Evolutionary conservation across 495 filamentous ascomycete genomes (phyloP), one percentile per base, ranked within the genome.

Genomic region (Hyaloscypha bicolor): DNA sequence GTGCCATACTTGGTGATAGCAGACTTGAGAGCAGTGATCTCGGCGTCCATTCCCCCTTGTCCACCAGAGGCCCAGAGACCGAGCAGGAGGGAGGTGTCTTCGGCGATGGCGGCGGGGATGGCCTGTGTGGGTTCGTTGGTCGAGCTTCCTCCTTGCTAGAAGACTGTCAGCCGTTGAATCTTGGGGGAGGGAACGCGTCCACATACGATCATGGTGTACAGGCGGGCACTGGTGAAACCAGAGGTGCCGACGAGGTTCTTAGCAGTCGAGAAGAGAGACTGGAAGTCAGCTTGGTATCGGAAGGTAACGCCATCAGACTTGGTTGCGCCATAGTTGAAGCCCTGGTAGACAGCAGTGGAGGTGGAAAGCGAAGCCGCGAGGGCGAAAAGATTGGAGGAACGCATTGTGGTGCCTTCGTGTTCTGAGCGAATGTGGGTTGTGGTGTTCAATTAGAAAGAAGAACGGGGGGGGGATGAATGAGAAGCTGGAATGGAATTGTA

Each of bases 271-370:
- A 95, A 97, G 70, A 90, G 83, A 32, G 78, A 73, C 75, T 90
- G 80, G 79, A 87, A 96, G 75, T 93, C 87, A 25, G 83, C 73
- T 76, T 91, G 85, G 39, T 70, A 63, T 74, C 90, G 92, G 76
- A 81, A 73, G 61, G 82, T 82, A 39, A 33, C 42, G 65, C 88
- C 86, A 72, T 90, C 87, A 37, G 78, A 77, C 77, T 83, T 77
- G 72, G 83, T 85, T 31, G 85, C 76, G 72, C 91, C 93, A 72
- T 93, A 92, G 84, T 95, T 96, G 86, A 96, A 96, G 68, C 93
- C 93, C 70, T 90, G 82, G 71, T 76, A 81, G 67, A 79, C 83
- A 62, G 76, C 65, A 55, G 71, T 42, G 25, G 63, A 25, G n/a
- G 67, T 29, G 6, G 68, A 69, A 32, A 73, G n/a, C 12, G 73